Evolutionary conservation across 257 asterid species (phyloP).

Genomic region (Verbena officinalis): DNA sequence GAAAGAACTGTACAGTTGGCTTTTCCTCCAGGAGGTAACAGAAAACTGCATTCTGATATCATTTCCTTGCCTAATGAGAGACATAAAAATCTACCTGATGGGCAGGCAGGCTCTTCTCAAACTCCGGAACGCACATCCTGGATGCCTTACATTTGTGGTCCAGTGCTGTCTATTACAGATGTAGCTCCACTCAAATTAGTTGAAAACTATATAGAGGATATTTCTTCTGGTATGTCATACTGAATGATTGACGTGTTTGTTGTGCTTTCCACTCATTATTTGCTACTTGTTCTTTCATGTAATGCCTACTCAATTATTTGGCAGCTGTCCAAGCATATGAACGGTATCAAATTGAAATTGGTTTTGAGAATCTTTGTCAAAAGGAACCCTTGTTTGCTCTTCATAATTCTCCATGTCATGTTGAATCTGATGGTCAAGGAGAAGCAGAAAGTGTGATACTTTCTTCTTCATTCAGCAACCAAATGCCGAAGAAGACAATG

Average conservation of each 20-base stretch:
- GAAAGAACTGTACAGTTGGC: conserved; percentile 37
- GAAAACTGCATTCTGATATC: conserved; percentile 39
- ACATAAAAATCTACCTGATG: conserved; percentile 32
- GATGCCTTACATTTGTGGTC: conserved; percentile 73
- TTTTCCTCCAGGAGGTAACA: conserved; percentile 41
- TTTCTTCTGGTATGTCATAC: conserved; percentile 67
- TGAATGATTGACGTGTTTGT: conserved; percentile 22
- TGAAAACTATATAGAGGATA: conserved; percentile 72
- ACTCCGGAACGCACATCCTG: conserved; percentile 47
- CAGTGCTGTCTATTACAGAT: conserved; percentile 71
- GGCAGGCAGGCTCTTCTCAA: conserved; percentile 40
- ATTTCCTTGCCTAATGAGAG: conserved; percentile 39
- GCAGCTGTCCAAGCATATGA: conserved; percentile 67
- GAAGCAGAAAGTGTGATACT: conserved; percentile 35
- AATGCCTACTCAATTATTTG: conserved; percentile 31
- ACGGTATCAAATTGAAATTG: conserved; percentile 47
- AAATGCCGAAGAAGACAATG: conserved; percentile 67
- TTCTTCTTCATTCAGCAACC: conserved; percentile 44
- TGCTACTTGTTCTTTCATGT: conserved; percentile 25
- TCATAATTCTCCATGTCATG: conserved; percentile 39
- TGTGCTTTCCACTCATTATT: conserved; percentile 25
- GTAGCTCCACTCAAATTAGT: conserved; percentile 89
- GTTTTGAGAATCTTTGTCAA: conserved; percentile 50
- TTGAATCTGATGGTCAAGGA: conserved; percentile 55
- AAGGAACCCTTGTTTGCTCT: conserved; percentile 82